Base-by-base conservation (phyloP, 2,329 filamentous ascomycete genomes). In the Sporothrix curviconia region DNA sequence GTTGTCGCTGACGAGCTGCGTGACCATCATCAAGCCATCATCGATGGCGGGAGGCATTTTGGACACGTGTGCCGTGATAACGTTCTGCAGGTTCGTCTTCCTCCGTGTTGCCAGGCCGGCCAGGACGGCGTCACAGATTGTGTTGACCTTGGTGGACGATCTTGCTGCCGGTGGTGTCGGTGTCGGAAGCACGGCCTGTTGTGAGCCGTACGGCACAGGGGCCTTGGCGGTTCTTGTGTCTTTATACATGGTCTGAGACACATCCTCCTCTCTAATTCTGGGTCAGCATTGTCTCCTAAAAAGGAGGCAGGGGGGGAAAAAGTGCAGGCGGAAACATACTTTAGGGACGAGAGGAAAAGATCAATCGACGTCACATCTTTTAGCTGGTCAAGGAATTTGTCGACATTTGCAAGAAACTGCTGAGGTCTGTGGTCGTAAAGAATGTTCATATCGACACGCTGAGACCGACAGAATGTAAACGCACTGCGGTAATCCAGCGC, bases 391-490 rank as follows among this genome's bases (percentile, higher is more conserved):
- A 97, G 77, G 66, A 99, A 95, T 0, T 89, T 71, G 0, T 79
- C 77, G 11, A 96, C 81, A 62, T 85, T 89, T 4, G 79, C 75
- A 69, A 96, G 79, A 68, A 99, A 96, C 64, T 95, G 89, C 37
- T 85, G 79, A 0, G 92, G 90, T n/a, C 85, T 84, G 71, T 97
- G 90, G 67, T 99, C 94, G 67, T 95, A 92, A 2, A 99, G 76
- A 60, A 99, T 92, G 67, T 99, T 99, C 87, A 97, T 92, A 67
- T 99, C 94, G 1, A 99, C 94, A 64, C 95, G 84, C 69, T 99
- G 95, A 22, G 86, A 92, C 52, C 94, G 85, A 69, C 94, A 97
- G 61, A 90, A 86, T 22, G 88, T 76, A 68, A 96, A 99, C 0
- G 94, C 94, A 53, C 82, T 83, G 50, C 81, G 83, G 67, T 96